Evolutionary conservation across 805 yeast species (phyloP), one percentile per base, ranked within the genome.

Genomic region (Sugiyamaella mastotermitis): DNA sequence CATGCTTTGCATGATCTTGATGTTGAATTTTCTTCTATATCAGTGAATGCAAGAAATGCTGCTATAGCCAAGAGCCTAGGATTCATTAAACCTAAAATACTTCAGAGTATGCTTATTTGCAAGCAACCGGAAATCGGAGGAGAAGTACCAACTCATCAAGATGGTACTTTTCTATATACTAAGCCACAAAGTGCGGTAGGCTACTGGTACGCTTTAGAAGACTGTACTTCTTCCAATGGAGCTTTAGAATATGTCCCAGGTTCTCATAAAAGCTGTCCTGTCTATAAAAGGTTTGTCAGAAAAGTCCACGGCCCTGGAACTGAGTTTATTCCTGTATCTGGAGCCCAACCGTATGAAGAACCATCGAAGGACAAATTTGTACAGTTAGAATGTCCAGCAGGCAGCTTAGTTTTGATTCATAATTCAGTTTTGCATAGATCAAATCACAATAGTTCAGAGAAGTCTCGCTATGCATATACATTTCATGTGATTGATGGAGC

Each of bases 121-220:
- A 83, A 83, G 53, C 90, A 83, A 52, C 86, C 90, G 0, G 74
- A 72, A 37, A 76, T 76, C 29, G 82, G 82, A 3, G 80, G 78
- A 3, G 78, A 75, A 26, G 94, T 83, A 1, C 90, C 90, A 3
- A 64, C 82, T 1, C 94, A 83, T 51, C 82, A 79, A 38, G 94
- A 83, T 55, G 86, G 77, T 2, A 76, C 76, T 2, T 83, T 83
- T 48, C 63, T 83, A 18, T 83, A 67, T 57, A 83, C 92, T 0
- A 64, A 74, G 13, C 94, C 94, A 3, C 78, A 72, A 36, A 62
- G 75, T 2, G 85, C 87, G 1, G 56, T 82, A 27, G 94, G 94
- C 2, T 83, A 80, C 54, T 83, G 94, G 94, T 74, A 77, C 52
- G 88, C 92, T 0, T 58, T 83, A 45, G 86, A 83, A 49, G 83